phyloP scores from a whole-genome alignment of 2,329 filamentous ascomycete genomes.

The Calonectria montana region DNA sequence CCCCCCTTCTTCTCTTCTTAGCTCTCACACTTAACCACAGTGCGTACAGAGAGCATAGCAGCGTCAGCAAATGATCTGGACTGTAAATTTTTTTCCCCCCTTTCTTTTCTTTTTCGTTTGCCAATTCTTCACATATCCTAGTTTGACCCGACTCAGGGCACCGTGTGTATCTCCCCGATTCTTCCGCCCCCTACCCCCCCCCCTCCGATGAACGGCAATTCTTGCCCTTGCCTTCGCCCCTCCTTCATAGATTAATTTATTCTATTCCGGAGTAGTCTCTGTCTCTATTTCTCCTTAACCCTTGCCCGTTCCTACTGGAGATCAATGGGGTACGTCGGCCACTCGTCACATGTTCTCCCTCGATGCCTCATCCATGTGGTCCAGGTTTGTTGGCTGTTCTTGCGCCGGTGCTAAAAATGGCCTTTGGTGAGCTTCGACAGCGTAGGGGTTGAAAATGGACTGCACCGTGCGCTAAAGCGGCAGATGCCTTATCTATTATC shows the following conservation, averaged over 20 bases:
- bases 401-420: not conserved
- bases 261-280: not conserved
- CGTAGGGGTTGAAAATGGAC: not conserved
- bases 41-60: not conserved
- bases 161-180: not conserved
- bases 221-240: not conserved
- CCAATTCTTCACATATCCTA: not conserved
- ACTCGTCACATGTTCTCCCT: conserved; percentile 34
- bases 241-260: not conserved
- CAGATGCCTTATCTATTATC: not conserved
- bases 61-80: not conserved
- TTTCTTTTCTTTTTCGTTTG: not conserved
- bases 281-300: not conserved
- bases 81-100: not conserved
- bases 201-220: not conserved
- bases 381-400: not conserved
- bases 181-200: not conserved
- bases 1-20: not conserved
- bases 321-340: conserved; percentile 30
- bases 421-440: not conserved
- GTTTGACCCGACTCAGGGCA: not conserved
- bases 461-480: not conserved
- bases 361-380: not conserved
- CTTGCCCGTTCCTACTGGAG: not conserved
- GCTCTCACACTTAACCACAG: not conserved